Percentiles rank a stretch among this genome's conserved stretches.
These are phyloP conservation scores for Centella asiatica DNA, from an alignment of 129 eudicot genomes.

Conservation along the genomic window DNA sequence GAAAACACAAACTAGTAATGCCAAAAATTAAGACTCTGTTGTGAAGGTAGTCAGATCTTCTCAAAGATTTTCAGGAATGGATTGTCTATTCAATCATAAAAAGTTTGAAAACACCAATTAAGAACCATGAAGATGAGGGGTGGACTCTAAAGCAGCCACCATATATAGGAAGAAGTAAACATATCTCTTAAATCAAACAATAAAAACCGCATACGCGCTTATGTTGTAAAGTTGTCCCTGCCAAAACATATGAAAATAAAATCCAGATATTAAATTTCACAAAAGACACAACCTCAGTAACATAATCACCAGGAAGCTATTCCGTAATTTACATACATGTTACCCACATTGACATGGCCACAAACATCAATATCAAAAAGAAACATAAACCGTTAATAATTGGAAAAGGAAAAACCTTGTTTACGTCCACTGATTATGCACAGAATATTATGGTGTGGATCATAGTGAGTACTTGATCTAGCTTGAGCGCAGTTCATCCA, in stretches of 20 bases:
- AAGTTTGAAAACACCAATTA: neutral
- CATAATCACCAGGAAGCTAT: constrained; percentile 1
- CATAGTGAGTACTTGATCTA: constrained; percentile 94
- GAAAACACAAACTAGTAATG: neutral
- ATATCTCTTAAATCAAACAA: neutral
- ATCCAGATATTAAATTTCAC: neutral
- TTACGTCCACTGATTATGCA: constrained; percentile 78
- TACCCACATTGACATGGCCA: neutral
- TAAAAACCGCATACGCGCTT: too few relatives aligned
- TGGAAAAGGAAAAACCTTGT: constrained; percentile 41
- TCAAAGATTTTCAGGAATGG: neutral
- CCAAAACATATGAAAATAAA: neutral
- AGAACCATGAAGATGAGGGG: too few relatives aligned
- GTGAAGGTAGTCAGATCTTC: neutral
- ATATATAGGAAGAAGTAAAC: neutral
- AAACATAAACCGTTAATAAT: neutral
- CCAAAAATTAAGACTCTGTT: neutral
- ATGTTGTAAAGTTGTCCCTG: neutral
- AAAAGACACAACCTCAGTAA: neutral
- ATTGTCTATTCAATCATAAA: too few relatives aligned
- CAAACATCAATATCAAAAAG: neutral
- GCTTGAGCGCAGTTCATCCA: constrained; percentile 78
- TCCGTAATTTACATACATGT: too few relatives aligned
- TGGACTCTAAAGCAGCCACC: neutral
- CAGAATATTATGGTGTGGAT: constrained; percentile 92